These are phyloP conservation scores for Ilex paraguariensis DNA, from an alignment of 305 asterid genomes.

Conservation along the genomic window DNA sequence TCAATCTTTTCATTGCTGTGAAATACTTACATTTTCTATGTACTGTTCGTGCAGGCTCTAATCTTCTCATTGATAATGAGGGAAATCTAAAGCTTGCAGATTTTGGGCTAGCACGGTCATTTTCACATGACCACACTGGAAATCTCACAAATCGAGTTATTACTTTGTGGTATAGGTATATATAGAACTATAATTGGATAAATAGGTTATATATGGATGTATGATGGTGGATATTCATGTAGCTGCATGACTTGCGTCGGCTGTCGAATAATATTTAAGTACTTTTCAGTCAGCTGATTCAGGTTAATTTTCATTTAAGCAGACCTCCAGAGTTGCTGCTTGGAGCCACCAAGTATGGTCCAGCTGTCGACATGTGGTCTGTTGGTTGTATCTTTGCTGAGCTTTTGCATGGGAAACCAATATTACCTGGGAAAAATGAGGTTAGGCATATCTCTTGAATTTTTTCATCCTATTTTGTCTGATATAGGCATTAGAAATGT, in stretches of 20 bases:
- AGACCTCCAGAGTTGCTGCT: slow-evolving; percentile 98
- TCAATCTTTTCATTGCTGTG: too few relatives aligned
- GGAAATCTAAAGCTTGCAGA: slow-evolving; percentile 97
- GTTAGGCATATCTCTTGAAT: slow-evolving; percentile 30
- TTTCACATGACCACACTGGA: slow-evolving; percentile 68
- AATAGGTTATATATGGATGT: too few relatives aligned
- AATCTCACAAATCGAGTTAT: slow-evolving; percentile 92
- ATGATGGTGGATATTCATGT: too few relatives aligned
- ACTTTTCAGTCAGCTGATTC: slow-evolving; percentile 7
- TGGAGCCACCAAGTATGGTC: slow-evolving; percentile 96
- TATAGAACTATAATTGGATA: slow-evolving; percentile 2
- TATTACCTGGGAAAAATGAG: slow-evolving; percentile 86
- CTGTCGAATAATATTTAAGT: slow-evolving; percentile 6
- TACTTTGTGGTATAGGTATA: slow-evolving; percentile 95
- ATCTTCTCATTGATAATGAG: slow-evolving; percentile 89
- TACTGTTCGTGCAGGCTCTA: slow-evolving; percentile 54
- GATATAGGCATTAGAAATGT: not conserved
- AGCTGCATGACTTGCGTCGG: too few relatives aligned
- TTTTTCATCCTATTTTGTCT: not conserved
- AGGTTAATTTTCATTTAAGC: slow-evolving; percentile 13
- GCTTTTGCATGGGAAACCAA: slow-evolving; percentile 81
- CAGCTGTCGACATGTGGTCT: slow-evolving; percentile 99
- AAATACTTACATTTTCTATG: too few relatives aligned
- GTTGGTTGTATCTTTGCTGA: slow-evolving; percentile 98
- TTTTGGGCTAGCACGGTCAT: slow-evolving; percentile 92